Evolutionary conservation across 2,329 filamentous ascomycete genomes (phyloP), one percentile per base, ranked within the genome.

Genomic region (Nannizziopsis arthrosporioides): DNA sequence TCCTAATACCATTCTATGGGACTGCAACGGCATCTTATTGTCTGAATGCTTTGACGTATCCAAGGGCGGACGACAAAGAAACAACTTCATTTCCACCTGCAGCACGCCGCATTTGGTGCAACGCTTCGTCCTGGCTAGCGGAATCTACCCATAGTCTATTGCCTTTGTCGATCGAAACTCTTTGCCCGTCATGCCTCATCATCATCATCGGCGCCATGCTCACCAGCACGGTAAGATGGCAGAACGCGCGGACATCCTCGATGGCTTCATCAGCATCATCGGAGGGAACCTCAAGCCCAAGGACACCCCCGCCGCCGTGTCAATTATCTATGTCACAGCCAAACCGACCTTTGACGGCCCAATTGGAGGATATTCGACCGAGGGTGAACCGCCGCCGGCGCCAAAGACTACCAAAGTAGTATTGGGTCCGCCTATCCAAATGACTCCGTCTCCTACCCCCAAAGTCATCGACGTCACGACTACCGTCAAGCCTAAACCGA

Each of bases 281-380:
- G 43, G 35, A 9, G 22, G 22, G 22, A 34, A 42, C 27, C 32
- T 51, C 42, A 14, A n/a, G 9, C 37, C 35, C 19, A 42, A 43
- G 32, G 14, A 41, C 11, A 30, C 36, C 7, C 22, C 22, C 31
- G 48, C 44, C 46, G 50, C 49, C 45, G 51, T 5, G 61, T 74
- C 36, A 9, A 31, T 47, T 30, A 67, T 78, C 37, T 74, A 77
- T 59, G 67, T 76, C 40, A 78, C 75, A 0, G 66, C 72, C 27
- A 56, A 67, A 17, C 66, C 71, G 47, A 77, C 75, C 35, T 79
- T 77, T 54, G 62, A 65, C 12, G 75, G 73, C 19, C 64, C 66
- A 1, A 63, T 75, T 51, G 73, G 64, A 48, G 72, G 71, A 51
- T 74, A 70, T 55, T 63, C 64, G 11, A 75, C 73, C 15, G 49